Conservation (phyloP, 1,139 yeast species). For the Geotrichum restrictum region DNA sequence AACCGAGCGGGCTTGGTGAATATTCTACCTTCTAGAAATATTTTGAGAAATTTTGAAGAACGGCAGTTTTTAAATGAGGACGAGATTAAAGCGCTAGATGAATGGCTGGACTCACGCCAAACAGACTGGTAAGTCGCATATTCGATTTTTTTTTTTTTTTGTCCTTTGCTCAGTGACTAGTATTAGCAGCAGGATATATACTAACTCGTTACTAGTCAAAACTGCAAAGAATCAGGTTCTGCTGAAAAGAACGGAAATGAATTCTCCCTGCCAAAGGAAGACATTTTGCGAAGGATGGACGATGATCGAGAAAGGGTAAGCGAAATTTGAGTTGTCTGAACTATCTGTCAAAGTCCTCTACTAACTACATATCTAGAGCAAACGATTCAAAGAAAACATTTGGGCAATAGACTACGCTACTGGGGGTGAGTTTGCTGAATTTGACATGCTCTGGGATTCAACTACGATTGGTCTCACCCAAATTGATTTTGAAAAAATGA, state of each 20-base stretch:
- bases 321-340: not conserved
- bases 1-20: slow-evolving; percentile 48
- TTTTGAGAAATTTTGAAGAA: slow-evolving; percentile 27
- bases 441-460: slow-evolving; percentile 55
- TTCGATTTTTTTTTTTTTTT: no score
- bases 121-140: slow-evolving; percentile 20
- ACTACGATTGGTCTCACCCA: slow-evolving; percentile 44
- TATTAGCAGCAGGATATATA: slow-evolving; percentile 1
- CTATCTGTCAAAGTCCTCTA: not conserved
- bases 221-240: slow-evolving; percentile 24
- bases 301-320: slow-evolving; percentile 72
- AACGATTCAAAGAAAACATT: slow-evolving; percentile 66
- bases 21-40: slow-evolving; percentile 39
- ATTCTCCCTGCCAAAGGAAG: slow-evolving; percentile 26
- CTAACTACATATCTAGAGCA: slow-evolving; percentile 37
- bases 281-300: slow-evolving; percentile 54
- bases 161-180: not conserved
- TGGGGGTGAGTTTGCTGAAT: slow-evolving; percentile 51
- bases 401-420: slow-evolving; percentile 60
- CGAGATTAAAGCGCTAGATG: slow-evolving; percentile 18
- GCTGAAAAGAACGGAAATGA: slow-evolving; percentile 3
- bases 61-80: slow-evolving; percentile 23
- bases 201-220: slow-evolving; percentile 12
- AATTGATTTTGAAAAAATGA: slow-evolving; percentile 51
- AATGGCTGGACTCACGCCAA: slow-evolving; percentile 16